Conservation (phyloP, 75 land plant genomes). For the Sequoia sempervirens region DNA sequence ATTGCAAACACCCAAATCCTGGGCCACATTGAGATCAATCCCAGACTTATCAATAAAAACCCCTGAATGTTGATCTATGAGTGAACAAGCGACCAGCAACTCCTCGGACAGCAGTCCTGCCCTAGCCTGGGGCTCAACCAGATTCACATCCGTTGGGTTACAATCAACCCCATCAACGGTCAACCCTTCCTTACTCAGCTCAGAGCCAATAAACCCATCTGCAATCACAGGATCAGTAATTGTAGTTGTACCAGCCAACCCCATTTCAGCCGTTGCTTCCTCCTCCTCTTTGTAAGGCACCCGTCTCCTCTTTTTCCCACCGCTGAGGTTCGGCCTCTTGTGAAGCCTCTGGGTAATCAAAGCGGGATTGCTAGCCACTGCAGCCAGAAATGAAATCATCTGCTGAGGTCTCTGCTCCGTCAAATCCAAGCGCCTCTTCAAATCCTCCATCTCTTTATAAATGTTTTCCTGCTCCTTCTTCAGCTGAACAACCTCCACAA, state of each 20-base stretch:
- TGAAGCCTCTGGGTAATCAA: constrained; percentile 30
- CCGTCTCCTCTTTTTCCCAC: constrained; percentile 16
- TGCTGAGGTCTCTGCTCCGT: constrained; percentile 67
- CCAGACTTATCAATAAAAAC: not conserved
- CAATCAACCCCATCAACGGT: not conserved
- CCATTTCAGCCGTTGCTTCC: not conserved
- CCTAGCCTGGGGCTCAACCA: not conserved
- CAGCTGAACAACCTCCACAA: constrained; percentile 44
- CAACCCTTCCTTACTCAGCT: not conserved
- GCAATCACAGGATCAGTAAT: not conserved
- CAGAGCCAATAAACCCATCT: not conserved
- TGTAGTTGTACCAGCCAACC: not conserved
- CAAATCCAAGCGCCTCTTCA: constrained; percentile 38
- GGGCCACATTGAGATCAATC: not conserved
- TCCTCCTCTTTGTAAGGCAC: constrained; percentile 21
- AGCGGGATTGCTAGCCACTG: constrained; percentile 44
- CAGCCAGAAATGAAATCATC: constrained; percentile 63
- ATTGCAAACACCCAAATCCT: not conserved
- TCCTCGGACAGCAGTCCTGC: not conserved
- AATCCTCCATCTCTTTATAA: constrained; percentile 23
- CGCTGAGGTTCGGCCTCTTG: constrained; percentile 5
- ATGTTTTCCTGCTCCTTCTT: constrained; percentile 40
- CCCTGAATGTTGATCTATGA: not conserved
- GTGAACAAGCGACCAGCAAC: not conserved
- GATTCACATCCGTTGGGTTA: not conserved